Conservation (phyloP, 192 early-diverging fungal genomes). For the Coemansia sp. region DNA sequence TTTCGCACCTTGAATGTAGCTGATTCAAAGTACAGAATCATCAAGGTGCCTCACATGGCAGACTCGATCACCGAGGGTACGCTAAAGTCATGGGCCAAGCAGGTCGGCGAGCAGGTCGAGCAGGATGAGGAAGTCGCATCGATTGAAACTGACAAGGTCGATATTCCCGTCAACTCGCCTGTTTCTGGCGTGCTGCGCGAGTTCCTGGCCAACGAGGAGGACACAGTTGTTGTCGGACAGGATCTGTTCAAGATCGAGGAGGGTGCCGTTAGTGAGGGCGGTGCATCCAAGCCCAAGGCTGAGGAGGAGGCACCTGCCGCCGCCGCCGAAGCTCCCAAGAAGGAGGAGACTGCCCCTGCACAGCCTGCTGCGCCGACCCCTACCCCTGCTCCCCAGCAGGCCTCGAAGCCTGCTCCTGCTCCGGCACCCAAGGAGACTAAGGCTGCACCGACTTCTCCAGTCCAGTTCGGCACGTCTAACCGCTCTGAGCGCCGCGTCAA, state of each 20-base stretch:
- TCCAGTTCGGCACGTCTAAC: conserved; percentile 29
- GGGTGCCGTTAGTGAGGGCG: conserved; percentile 46
- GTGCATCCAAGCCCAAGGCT: conserved; percentile 45
- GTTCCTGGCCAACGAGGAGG: conserved; percentile 79
- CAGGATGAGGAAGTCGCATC: conserved; percentile 95
- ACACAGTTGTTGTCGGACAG: conserved; percentile 84
- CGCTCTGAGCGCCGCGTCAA: conserved; percentile 64
- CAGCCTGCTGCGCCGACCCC: conserved; percentile 23
- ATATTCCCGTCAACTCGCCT: conserved; percentile 96
- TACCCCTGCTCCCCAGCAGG: conserved; percentile 33
- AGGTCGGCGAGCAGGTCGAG: conserved; percentile 92
- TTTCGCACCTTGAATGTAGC: conserved; percentile 18
- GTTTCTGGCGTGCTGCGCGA: conserved; percentile 85
- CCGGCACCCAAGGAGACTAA: conserved; percentile 22
- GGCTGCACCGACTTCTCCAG: conserved; percentile 14
- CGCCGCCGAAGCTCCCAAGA: conserved; percentile 27
- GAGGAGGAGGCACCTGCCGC: conserved; percentile 22
- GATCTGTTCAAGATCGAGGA: conserved; percentile 92
- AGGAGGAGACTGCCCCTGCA: conserved; percentile 33
- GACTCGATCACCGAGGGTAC: conserved; percentile 99
- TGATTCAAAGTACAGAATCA: conserved; percentile 54
- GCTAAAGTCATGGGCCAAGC: conserved; percentile 92
- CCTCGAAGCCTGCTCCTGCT: conserved; percentile 32
- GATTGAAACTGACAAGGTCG: conserved; percentile 99
- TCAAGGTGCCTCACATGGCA: conserved; percentile 95